These are phyloP conservation scores for Avena atlantica DNA, from an alignment of 176 grass and related monocot species.

Conservation along the genomic window DNA sequence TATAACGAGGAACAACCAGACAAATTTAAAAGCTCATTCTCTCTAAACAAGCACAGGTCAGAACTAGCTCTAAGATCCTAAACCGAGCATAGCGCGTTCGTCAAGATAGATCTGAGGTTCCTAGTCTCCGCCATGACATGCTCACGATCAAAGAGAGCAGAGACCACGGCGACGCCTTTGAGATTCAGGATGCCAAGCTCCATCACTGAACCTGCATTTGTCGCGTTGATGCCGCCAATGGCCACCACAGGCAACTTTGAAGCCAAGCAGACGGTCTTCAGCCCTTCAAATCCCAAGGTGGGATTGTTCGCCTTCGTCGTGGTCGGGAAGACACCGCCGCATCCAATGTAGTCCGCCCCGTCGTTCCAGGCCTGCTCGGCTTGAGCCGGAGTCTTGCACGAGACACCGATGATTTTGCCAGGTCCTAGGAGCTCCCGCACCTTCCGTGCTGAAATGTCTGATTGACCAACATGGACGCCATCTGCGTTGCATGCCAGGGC, in stretches of 20 bases:
- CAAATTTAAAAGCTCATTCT: background rate
- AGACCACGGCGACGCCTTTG: slow-evolving; percentile 82
- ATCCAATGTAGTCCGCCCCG: slow-evolving; percentile 82
- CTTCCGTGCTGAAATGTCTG: slow-evolving; percentile 64
- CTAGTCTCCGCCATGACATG: slow-evolving; percentile 61
- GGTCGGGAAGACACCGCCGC: slow-evolving; percentile 85
- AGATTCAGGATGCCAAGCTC: slow-evolving; percentile 61
- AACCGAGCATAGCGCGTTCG: background rate
- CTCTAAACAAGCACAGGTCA: background rate
- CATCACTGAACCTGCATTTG: slow-evolving; percentile 77
- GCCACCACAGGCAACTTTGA: slow-evolving; percentile 86
- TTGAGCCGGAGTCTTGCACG: slow-evolving; percentile 77
- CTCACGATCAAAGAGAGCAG: slow-evolving; percentile 76
- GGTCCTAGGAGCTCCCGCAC: slow-evolving; percentile 67
- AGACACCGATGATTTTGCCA: slow-evolving; percentile 83
- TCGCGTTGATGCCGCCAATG: slow-evolving; percentile 72
- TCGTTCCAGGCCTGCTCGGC: slow-evolving; percentile 77
- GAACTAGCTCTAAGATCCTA: slow-evolving; percentile 37
- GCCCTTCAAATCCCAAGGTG: slow-evolving; percentile 77
- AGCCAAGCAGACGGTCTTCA: slow-evolving; percentile 63
- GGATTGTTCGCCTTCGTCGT: slow-evolving; percentile 71
- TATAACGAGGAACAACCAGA: background rate
- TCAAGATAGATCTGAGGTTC: slow-evolving; percentile 65
- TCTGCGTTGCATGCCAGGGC: slow-evolving; percentile 82
- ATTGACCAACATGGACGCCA: slow-evolving; percentile 91